phyloP scores from a whole-genome alignment of 164 flowering plant species.

The Aristolochia fimbriata region DNA sequence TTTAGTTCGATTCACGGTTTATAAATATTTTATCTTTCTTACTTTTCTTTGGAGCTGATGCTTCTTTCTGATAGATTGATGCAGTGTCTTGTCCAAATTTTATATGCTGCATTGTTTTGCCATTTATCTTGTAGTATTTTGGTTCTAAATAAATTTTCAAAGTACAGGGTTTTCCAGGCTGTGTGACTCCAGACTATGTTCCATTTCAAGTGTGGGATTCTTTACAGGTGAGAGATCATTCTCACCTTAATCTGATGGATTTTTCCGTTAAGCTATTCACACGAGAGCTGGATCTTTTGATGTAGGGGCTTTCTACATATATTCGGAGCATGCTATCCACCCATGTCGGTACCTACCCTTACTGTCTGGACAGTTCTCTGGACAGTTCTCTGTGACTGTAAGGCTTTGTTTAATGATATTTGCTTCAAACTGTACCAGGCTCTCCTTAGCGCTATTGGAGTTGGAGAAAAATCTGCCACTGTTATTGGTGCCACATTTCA shows the following conservation, averaged over 20 bases:
- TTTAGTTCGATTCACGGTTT: too few relatives aligned
- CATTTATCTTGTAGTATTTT: too few relatives aligned
- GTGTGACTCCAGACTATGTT: conserved; percentile 90
- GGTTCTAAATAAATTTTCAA: background rate
- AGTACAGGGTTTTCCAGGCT: conserved; percentile 82
- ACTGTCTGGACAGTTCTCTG: background rate
- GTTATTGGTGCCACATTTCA: conserved; percentile 96
- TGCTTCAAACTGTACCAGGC: conserved; percentile 34
- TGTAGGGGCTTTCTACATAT: conserved; percentile 91
- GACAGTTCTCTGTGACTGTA: conserved; percentile 1
- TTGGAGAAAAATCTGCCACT: conserved; percentile 95
- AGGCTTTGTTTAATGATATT: background rate
- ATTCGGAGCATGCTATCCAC: conserved; percentile 92
- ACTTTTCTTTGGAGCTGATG: too few relatives aligned
- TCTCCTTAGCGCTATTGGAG: conserved; percentile 94
- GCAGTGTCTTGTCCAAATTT: too few relatives aligned
- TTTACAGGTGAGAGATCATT: conserved; percentile 51
- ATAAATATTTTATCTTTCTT: too few relatives aligned
- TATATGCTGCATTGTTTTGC: too few relatives aligned
- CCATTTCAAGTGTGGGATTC: conserved; percentile 93
- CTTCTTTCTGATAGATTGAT: too few relatives aligned
- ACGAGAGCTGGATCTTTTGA: background rate
- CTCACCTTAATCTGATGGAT: too few relatives aligned
- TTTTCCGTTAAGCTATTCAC: too few relatives aligned
- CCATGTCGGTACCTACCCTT: conserved; percentile 38